A percentile compares a stretch with the other conserved stretches of the same genome.
Conservation (phyloP, 1,139 yeast genomes). For the Candida albicans region DNA sequence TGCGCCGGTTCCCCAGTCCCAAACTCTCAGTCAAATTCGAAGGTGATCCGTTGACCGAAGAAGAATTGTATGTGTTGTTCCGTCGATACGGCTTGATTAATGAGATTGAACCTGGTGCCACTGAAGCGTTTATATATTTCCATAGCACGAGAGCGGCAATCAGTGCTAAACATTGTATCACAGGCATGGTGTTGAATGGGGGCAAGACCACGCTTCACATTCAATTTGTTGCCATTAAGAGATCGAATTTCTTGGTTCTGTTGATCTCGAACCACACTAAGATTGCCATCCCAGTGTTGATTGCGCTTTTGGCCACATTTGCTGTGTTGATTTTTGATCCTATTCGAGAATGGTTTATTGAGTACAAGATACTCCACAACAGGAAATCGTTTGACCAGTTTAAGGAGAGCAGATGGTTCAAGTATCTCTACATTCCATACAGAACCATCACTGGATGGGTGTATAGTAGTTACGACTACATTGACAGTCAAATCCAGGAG, state of each 20-base stretch:
- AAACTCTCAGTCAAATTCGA: slow-evolving; percentile 67
- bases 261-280: slow-evolving; percentile 75
- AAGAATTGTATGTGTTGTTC: slow-evolving; percentile 75
- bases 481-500: slow-evolving; percentile 24
- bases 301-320: slow-evolving; percentile 57
- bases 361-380: slow-evolving; percentile 62
- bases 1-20: slow-evolving; percentile 70
- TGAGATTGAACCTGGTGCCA: slow-evolving; percentile 49
- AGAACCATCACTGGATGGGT: slow-evolving; percentile 25
- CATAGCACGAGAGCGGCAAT: slow-evolving; percentile 63
- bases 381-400: slow-evolving; percentile 31
- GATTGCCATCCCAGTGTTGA: slow-evolving; percentile 63
- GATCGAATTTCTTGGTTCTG: slow-evolving; percentile 53
- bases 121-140: slow-evolving; percentile 55
- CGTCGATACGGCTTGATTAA: slow-evolving; percentile 84
- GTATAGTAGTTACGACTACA: slow-evolving; percentile 28
- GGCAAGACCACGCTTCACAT: slow-evolving; percentile 64
- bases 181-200: slow-evolving; percentile 64
- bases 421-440: slow-evolving; percentile 29
- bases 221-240: slow-evolving; percentile 60
- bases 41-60: slow-evolving; percentile 76
- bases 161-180: slow-evolving; percentile 86
- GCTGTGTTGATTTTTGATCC: slow-evolving; percentile 93
- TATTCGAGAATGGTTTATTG: slow-evolving; percentile 77
- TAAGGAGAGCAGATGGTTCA: slow-evolving; percentile 31